Conservation (phyloP, 208 protist species). For the Wallacemonas rigidus region DNA sequence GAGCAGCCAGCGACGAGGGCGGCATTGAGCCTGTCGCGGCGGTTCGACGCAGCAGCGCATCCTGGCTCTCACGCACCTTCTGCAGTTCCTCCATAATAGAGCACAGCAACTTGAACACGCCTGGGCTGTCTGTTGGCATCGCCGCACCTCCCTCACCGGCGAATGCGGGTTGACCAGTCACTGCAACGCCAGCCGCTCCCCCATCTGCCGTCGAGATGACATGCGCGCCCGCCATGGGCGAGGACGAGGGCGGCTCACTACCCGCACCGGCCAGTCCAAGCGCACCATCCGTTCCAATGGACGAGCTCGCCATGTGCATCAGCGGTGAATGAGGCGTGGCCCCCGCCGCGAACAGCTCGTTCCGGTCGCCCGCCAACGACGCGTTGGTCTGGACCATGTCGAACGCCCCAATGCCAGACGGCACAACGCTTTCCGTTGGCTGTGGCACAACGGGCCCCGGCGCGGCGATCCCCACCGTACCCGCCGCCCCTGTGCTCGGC, state of each 20-base stretch:
- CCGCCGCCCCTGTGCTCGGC: no score
- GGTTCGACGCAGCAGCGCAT: conserved; percentile 41
- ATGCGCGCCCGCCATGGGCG: background rate
- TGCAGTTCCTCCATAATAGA: conserved; percentile 88
- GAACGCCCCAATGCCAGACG: background rate
- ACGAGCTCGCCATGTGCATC: background rate
- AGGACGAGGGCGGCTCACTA: background rate
- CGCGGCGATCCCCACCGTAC: no score
- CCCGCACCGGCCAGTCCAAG: background rate
- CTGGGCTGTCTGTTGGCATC: conserved; percentile 21
- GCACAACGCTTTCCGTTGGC: background rate
- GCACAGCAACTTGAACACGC: conserved; percentile 82
- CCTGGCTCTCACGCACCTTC: conserved; percentile 72
- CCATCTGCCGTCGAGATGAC: conserved; percentile 3
- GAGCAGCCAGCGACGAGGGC: conserved; percentile 37
- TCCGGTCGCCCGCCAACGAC: background rate
- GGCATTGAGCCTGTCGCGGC: conserved; percentile 11
- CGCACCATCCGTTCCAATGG: no score
- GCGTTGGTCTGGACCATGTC: background rate
- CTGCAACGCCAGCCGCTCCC: background rate
- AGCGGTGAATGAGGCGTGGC: background rate
- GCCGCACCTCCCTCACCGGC: background rate
- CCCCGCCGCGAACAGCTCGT: background rate
- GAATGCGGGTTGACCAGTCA: background rate
- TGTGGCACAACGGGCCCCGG: background rate